These are phyloP conservation scores for Pneumocystis canis DNA, from an alignment of 1,139 yeast genomes.

Conservation along the genomic window DNA sequence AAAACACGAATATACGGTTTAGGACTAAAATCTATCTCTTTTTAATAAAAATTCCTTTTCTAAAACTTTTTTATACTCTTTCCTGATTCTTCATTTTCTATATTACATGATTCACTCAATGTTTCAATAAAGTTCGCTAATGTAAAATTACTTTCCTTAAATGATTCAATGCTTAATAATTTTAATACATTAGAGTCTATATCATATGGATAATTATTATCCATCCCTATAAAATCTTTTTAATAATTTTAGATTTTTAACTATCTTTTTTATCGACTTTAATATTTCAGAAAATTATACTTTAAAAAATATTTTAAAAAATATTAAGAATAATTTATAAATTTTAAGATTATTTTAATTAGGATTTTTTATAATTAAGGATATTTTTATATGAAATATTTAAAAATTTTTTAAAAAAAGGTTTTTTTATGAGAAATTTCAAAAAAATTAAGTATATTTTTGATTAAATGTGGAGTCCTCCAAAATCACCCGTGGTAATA, in stretches of 20 bases:
- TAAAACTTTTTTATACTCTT: constrained; percentile 25
- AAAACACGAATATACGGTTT: constrained; percentile 89
- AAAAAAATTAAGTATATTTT: neutral
- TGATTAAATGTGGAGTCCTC: neutral
- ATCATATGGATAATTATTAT: constrained; percentile 29
- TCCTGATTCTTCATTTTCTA: constrained; percentile 15
- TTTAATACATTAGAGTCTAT: constrained; percentile 59
- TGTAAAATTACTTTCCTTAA: constrained; percentile 38
- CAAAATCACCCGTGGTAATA: neutral
- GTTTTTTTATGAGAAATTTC: neutral
- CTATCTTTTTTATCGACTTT: neutral
- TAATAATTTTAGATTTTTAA: neutral
- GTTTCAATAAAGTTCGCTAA: constrained; percentile 75
- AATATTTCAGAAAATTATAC: too few relatives aligned
- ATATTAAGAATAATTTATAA: too few relatives aligned
- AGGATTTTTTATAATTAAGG: too few relatives aligned
- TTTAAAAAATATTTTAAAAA: too few relatives aligned
- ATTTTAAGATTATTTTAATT: too few relatives aligned
- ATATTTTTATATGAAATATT: too few relatives aligned
- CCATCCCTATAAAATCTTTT: neutral
- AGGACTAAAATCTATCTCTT: constrained; percentile 41
- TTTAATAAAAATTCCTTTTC: constrained; percentile 5
- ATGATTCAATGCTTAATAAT: constrained; percentile 44
- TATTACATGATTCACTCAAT: constrained; percentile 54
- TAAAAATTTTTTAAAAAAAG: too few relatives aligned